Conservation (phyloP, 2,329 filamentous ascomycete genomes). For the Sporothrix schenckii region DNA sequence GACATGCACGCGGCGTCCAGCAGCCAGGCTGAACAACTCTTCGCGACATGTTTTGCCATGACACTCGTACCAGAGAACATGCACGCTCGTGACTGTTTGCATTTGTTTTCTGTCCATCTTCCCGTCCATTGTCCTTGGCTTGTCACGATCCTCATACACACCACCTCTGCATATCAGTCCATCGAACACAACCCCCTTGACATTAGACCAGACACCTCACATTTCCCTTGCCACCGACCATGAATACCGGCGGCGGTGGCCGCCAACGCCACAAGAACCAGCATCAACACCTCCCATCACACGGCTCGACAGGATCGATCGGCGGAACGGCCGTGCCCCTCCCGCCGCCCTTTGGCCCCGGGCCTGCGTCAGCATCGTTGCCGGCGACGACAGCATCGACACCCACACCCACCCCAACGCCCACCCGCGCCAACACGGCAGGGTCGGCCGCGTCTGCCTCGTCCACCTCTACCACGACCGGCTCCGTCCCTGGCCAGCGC, state of each 20-base stretch:
- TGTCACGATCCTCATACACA: not conserved
- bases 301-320: not conserved
- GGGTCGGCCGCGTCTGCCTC: not conserved
- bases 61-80: not conserved
- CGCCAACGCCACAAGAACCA: constrained; percentile 5
- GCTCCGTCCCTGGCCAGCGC: constrained; percentile 39
- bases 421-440: not conserved
- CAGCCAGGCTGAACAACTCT: no score
- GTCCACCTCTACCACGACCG: not conserved
- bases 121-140: not conserved
- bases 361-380: not conserved
- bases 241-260: constrained; percentile 20
- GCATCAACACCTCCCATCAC: not conserved
- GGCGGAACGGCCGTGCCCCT: not conserved
- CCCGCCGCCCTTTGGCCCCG: not conserved
- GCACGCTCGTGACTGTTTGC: not conserved
- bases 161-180: not conserved
- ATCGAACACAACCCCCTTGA: no score
- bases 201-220: not conserved
- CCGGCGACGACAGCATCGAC: not conserved
- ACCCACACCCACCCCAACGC: constrained; percentile 10
- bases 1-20: not conserved
- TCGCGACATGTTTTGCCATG: not conserved
- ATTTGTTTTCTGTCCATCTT: not conserved
- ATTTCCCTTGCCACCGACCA: not conserved